Conservation (phyloP, 768 basidiomycete genomes). For the Suillus hirtellus region DNA sequence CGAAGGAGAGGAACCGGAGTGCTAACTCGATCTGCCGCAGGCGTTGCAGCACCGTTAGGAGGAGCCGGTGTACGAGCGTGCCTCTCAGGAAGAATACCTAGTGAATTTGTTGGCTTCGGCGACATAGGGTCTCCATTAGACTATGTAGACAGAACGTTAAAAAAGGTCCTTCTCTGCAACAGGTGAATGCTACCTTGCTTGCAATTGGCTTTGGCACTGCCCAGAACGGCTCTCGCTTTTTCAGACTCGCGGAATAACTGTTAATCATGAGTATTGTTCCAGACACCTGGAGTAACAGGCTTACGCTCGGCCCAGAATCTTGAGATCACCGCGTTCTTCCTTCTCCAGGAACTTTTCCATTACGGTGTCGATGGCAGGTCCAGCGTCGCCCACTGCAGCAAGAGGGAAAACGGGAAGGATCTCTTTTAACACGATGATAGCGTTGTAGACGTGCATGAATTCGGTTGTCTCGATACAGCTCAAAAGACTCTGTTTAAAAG, state of each 20-base stretch:
- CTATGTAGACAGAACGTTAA: constrained; percentile 15
- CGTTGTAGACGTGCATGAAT: constrained; percentile 97
- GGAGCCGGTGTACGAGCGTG: constrained; percentile 31
- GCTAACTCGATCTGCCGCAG: constrained; percentile 35
- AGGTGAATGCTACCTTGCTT: constrained; percentile 32
- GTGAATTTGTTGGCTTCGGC: constrained; percentile 32
- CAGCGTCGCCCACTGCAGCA: constrained; percentile 56
- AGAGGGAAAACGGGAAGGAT: constrained; percentile 88
- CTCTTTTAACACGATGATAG: constrained; percentile 92
- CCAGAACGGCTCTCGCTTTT: constrained; percentile 70
- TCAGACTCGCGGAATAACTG: constrained; percentile 74
- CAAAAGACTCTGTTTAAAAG: constrained; percentile 58
- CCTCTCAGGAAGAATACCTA: constrained; percentile 31
- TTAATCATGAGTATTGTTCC: constrained; percentile 9
- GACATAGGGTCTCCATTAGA: constrained; percentile 29
- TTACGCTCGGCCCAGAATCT: constrained; percentile 77
- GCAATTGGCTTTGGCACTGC: constrained; percentile 29
- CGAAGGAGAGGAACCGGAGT: constrained; percentile 53
- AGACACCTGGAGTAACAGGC: constrained; percentile 26
- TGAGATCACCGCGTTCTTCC: constrained; percentile 83
- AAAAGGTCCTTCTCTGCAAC: too few species aligned
- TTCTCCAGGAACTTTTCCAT: constrained; percentile 68
- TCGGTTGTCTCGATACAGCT: constrained; percentile 85
- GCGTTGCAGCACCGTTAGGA: constrained; percentile 40
- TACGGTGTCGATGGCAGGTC: constrained; percentile 53